Conservation (phyloP, 73 alveolate species). For the Tetrahymena malaccensis region DNA sequence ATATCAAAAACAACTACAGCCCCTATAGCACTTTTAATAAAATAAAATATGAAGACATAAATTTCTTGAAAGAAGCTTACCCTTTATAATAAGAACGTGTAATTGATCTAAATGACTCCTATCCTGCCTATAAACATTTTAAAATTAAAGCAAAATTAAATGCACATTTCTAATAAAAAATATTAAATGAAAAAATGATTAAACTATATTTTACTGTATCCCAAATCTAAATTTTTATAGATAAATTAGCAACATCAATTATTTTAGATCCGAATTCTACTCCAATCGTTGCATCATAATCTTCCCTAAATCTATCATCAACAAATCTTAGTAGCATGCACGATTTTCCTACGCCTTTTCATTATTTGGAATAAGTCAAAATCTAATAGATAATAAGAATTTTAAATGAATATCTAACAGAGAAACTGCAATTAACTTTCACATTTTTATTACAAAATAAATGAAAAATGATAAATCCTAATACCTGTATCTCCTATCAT, state of each 20-base stretch:
- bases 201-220: conserved; percentile 56
- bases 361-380: neutral
- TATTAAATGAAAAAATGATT: neutral
- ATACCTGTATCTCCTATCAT: conserved; percentile 41
- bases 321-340: conserved; percentile 61
- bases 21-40: neutral
- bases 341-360: conserved; percentile 69
- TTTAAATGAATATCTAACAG: neutral
- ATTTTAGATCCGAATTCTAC: conserved; percentile 72
- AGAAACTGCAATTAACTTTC: neutral
- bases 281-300: conserved; percentile 72
- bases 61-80: neutral
- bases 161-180: no score
- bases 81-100: conserved; percentile 34
- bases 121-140: conserved; percentile 3
- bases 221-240: conserved; percentile 74
- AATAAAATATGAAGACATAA: neutral
- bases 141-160: neutral
- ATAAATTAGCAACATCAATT: conserved; percentile 46
- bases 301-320: conserved; percentile 66
- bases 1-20: conserved; percentile 42
- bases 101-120: conserved; percentile 39
- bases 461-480: no score
- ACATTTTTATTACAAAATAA: neutral
- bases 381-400: neutral